Conservation (phyloP, 2,329 filamentous ascomycete species). For the Neofusicoccum laricinum region DNA sequence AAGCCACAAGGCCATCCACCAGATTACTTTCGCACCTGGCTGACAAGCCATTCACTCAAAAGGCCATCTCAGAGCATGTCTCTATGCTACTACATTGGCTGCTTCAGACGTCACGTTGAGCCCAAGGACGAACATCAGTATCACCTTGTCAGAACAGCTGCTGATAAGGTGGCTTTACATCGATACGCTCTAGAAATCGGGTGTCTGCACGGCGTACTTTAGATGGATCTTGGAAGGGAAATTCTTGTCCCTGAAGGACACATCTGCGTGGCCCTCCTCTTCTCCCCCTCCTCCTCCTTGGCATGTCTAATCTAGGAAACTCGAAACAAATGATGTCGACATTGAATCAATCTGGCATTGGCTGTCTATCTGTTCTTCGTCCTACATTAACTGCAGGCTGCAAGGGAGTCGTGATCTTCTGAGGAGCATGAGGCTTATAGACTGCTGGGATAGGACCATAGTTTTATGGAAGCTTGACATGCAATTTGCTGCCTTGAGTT, state of each 20-base stretch:
- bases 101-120: not conserved
- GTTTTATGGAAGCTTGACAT: not conserved
- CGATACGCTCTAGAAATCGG: not conserved
- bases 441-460: not conserved
- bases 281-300: too few species aligned
- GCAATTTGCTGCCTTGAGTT: not conserved
- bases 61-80: not conserved
- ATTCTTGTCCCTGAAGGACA: too few species aligned
- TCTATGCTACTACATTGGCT: not conserved
- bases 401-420: not conserved
- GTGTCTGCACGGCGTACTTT: not conserved
- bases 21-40: too few species aligned
- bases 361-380: not conserved
- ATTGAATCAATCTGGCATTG: not conserved
- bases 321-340: not conserved
- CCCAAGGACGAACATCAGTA: not conserved
- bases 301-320: not conserved
- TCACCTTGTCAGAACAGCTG: not conserved
- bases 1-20: too few species aligned
- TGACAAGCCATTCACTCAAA: not conserved
- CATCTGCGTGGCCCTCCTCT: too few species aligned
- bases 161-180: not conserved
- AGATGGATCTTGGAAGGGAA: not conserved
- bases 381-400: not conserved
- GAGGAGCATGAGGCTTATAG: not conserved